phyloP scores from a whole-genome alignment of 192 early-diverging fungal species.

The Kickxella alabastrina region DNA sequence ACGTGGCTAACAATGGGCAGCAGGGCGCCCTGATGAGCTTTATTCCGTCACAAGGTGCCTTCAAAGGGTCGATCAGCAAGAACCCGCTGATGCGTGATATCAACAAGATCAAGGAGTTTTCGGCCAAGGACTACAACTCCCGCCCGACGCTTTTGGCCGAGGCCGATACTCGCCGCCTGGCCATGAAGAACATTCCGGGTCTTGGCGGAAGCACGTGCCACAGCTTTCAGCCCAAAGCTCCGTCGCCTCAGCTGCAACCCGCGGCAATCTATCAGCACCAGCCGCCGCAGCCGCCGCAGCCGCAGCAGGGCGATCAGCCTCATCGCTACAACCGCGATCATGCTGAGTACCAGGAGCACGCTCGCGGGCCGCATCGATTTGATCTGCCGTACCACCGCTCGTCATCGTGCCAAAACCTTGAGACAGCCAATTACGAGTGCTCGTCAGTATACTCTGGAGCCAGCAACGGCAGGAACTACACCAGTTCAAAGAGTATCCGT shows the following conservation, averaged over 20 bases:
- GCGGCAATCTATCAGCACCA: too few relatives aligned
- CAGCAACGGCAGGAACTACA: conserved; percentile 7
- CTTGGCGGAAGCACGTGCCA: conserved; percentile 41
- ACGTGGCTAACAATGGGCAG: too few relatives aligned
- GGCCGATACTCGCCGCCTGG: conserved; percentile 33
- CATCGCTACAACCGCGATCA: conserved; percentile 6
- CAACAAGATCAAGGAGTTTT: conserved; percentile 47
- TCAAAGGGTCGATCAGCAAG: conserved; percentile 20
- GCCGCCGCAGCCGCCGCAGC: conserved; percentile 8
- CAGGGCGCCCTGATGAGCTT: conserved; percentile 27
- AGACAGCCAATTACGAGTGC: conserved; percentile 10
- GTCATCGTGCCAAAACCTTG: conserved; percentile 12
- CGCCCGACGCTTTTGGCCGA: conserved; percentile 48
- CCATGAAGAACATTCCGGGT: conserved; percentile 45
- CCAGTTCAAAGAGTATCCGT: neutral
- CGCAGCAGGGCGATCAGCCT: neutral
- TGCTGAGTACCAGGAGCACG: conserved; percentile 7
- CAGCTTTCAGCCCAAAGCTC: conserved; percentile 36
- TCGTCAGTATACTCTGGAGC: conserved; percentile 14
- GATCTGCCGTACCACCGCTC: conserved; percentile 5
- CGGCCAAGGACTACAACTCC: conserved; percentile 32
- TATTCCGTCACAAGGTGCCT: conserved; percentile 20
- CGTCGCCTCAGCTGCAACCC: conserved; percentile 1
- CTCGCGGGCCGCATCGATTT: conserved; percentile 1
- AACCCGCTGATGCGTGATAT: conserved; percentile 51